Evolutionary conservation across 83 land plant genomes (phyloP), one percentile per base, ranked within the genome.

Genomic region (Isoetes engelmannii): DNA sequence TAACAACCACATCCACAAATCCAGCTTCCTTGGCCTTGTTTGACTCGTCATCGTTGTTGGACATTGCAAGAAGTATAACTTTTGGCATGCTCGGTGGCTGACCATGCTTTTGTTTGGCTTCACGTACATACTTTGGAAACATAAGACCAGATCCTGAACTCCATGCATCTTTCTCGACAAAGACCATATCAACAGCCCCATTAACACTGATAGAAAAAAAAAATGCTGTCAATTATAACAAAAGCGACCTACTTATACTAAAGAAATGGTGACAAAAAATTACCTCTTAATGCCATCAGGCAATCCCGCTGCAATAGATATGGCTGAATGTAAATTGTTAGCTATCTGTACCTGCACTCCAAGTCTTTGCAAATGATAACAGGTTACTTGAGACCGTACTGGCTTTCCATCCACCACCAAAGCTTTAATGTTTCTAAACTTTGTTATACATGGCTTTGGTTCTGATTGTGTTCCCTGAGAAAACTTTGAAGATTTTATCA

Each of bases 101-200:
- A 2, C 37, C 37, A 28, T 28, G 37, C 37, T 28, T 28, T 28
- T 28, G 37, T 28, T 28, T 28, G 37, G 37, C 37, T 28, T 28
- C 37, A 28, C 0, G 37, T 28, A 28, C 37, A 28, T 28, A 28
- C 37, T 44, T 44, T 21, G 82, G 87, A 48, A 88, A 82, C 13
- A 62, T 67, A 4, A 75, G 68, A 42, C 83, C 84, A 5, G 84
- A 74, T 17, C 78, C 85, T 47, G 74, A 70, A 48, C 78, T 84
- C 86, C 89, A 86, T 51, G 84, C 77, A 56, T 92, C 97, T 65
- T 84, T 85, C 76, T 92, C 97, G 63, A 92, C 74, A 9, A 89
- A 82, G 43, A 92, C 74, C 87, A 92, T 83, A 8, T 90, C 82
- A 12, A 86, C 45, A 50, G 59, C 74, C 45, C 65, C 73, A 55